phyloP scores from a whole-genome alignment of 441 rosid species.

The Gossypium gossypioides region DNA sequence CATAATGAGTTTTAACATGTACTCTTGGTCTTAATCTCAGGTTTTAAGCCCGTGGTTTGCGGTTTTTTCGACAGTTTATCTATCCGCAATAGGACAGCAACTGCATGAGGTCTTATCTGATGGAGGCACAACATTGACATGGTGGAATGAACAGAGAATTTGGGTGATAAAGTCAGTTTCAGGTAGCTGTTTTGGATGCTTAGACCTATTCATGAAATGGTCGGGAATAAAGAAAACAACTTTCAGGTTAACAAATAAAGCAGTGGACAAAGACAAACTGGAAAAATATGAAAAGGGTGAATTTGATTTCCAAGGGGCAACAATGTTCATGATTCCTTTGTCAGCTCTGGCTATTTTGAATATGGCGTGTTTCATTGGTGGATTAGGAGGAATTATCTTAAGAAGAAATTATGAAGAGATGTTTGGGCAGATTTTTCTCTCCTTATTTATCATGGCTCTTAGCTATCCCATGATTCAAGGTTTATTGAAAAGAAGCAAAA shows the following conservation, averaged over 20 bases:
- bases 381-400: constrained; percentile 7
- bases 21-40: not conserved
- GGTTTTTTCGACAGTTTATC: constrained; percentile 14
- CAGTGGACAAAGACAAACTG: constrained; percentile 10
- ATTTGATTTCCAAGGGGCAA: constrained; percentile 20
- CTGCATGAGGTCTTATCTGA: constrained; percentile 16
- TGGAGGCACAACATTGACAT: constrained; percentile 8
- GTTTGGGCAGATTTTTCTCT: constrained; percentile 21
- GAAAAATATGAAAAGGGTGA: constrained; percentile 18
- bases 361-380: constrained; percentile 19
- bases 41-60: constrained; percentile 13
- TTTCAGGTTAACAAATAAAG: constrained; percentile 25
- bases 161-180: constrained; percentile 23
- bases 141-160: constrained; percentile 16
- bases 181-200: constrained; percentile 17
- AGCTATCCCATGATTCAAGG: constrained; percentile 30
- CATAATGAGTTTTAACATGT: not conserved
- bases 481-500: not conserved
- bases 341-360: constrained; percentile 17
- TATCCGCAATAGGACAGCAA: constrained; percentile 7
- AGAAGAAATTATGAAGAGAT: constrained; percentile 8
- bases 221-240: constrained; percentile 11
- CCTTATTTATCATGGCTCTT: constrained; percentile 20
- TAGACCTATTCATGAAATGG: constrained; percentile 17
- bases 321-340: constrained; percentile 17